Evolutionary conservation across 345 rosid species (phyloP).

Genomic region (Salix viminalis): DNA sequence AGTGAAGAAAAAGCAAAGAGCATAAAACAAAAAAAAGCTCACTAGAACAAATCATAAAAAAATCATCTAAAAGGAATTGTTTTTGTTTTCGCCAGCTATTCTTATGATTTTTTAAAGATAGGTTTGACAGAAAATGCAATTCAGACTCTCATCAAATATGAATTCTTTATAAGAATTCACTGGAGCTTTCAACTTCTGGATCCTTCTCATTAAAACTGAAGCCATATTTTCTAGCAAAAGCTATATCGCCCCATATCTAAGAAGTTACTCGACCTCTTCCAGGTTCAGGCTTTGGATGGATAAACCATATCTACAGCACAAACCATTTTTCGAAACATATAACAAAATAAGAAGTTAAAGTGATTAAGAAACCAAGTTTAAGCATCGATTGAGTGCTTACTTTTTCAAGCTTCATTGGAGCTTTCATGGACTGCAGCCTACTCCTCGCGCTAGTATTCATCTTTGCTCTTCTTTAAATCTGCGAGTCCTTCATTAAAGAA

Average conservation of each 20-base stretch:
- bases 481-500: conserved; percentile 7
- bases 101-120: not conserved
- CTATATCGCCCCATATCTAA: not conserved
- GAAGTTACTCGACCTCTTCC: not conserved
- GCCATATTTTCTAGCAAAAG: conserved; percentile 20
- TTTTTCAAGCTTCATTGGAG: conserved; percentile 39
- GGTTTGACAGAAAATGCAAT: conserved; percentile 12
- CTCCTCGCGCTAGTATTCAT: conserved; percentile 38
- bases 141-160: conserved; percentile 15
- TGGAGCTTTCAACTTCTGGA: conserved; percentile 24
- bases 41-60: not conserved
- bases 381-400: conserved; percentile 32
- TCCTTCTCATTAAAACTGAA: conserved; percentile 26
- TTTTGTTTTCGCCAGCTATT: no score
- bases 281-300: not conserved
- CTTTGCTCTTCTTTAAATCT: conserved; percentile 12
- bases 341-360: conserved; percentile 1
- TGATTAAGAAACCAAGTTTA: conserved; percentile 14
- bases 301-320: conserved; percentile 11
- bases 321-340: conserved; percentile 21
- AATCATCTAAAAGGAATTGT: no score
- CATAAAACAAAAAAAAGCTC: not conserved
- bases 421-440: conserved; percentile 25
- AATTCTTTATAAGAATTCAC: conserved; percentile 9
- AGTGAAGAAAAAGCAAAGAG: not conserved